These are phyloP conservation scores for Sporothrix globosa DNA, from an alignment of 2,329 filamentous ascomycete genomes.

Conservation along the genomic window DNA sequence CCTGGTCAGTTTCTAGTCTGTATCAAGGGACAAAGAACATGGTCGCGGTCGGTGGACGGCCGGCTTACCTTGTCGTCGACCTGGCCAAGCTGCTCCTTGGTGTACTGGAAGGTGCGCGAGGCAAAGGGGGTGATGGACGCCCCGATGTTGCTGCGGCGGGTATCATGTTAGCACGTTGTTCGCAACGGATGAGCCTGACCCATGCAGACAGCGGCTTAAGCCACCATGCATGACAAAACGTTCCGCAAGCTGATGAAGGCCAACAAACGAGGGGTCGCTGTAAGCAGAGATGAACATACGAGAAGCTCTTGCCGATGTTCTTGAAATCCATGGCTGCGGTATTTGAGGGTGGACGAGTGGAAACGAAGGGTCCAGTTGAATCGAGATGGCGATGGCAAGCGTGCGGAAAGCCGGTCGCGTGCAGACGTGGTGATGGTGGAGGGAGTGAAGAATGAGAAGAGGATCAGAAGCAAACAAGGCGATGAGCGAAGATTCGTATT, in stretches of 20 bases:
- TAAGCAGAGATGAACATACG: constrained; percentile 46
- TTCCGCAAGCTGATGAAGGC: neutral
- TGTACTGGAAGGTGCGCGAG: constrained; percentile 92
- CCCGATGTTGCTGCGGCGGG: constrained; percentile 58
- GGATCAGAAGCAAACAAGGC: constrained; percentile 25
- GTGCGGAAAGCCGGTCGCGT: constrained; percentile 21
- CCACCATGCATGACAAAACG: neutral
- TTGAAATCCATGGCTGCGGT: constrained; percentile 60
- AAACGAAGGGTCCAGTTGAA: neutral
- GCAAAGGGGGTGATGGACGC: constrained; percentile 90
- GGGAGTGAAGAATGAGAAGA: constrained; percentile 14
- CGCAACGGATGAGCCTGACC: neutral
- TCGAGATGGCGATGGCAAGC: constrained; percentile 6
- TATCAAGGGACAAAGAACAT: neutral
- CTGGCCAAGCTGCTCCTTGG: constrained; percentile 96
- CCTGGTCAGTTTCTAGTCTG: neutral
- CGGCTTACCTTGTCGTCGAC: constrained; percentile 80
- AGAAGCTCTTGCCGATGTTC: constrained; percentile 60
- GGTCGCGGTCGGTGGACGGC: neutral
- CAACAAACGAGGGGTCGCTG: constrained; percentile 15
- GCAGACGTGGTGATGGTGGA: neutral
- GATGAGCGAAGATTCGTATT: neutral
- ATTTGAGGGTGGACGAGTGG: neutral
- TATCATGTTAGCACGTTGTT: constrained; percentile 20
- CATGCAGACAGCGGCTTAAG: neutral